These are phyloP conservation scores for Scytalidium sp. DNA, from an alignment of 2,329 filamentous ascomycete species.

Conservation along the genomic window DNA sequence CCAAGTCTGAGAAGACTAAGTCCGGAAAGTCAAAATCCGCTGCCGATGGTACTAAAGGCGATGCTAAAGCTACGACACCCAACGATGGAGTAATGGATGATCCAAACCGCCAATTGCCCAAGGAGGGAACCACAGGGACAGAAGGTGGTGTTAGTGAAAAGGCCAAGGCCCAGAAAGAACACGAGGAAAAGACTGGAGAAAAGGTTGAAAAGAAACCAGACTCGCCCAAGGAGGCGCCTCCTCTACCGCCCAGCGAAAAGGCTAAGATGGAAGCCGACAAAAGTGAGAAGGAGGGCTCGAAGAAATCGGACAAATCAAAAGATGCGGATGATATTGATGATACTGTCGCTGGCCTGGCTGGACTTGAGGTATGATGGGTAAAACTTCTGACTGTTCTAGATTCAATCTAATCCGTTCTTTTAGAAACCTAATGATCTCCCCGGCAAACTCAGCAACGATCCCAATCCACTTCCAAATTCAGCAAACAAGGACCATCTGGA, in stretches of 20 bases:
- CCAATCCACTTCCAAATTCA: conserved; percentile 65
- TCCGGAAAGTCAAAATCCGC: conserved; percentile 46
- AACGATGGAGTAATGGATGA: conserved; percentile 94
- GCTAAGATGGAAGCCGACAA: conserved; percentile 40
- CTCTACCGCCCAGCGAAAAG: conserved; percentile 77
- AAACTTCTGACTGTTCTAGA: not conserved
- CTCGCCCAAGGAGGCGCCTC: conserved; percentile 80
- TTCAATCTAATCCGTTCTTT: conserved; percentile 17
- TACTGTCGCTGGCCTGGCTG: conserved; percentile 31
- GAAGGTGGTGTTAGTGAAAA: conserved; percentile 89
- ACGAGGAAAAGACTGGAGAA: conserved; percentile 63
- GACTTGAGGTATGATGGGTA: conserved; percentile 54
- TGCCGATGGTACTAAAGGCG: conserved; percentile 52
- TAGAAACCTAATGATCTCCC: conserved; percentile 83
- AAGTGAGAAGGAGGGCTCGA: conserved; percentile 27
- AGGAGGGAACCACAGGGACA: conserved; percentile 83
- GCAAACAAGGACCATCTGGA: conserved; percentile 64
- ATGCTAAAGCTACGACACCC: conserved; percentile 58
- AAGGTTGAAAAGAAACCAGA: conserved; percentile 74
- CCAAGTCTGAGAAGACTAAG: conserved; percentile 29
- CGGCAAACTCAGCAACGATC: conserved; percentile 70
- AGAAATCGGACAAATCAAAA: conserved; percentile 31
- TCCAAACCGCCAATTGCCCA: conserved; percentile 69
- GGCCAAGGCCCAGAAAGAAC: conserved; percentile 68
- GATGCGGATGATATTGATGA: conserved; percentile 32